These are phyloP conservation scores for Zhuliangozyma parablackwelliae DNA, from an alignment of 1,139 yeast genomes.

Conservation along the genomic window DNA sequence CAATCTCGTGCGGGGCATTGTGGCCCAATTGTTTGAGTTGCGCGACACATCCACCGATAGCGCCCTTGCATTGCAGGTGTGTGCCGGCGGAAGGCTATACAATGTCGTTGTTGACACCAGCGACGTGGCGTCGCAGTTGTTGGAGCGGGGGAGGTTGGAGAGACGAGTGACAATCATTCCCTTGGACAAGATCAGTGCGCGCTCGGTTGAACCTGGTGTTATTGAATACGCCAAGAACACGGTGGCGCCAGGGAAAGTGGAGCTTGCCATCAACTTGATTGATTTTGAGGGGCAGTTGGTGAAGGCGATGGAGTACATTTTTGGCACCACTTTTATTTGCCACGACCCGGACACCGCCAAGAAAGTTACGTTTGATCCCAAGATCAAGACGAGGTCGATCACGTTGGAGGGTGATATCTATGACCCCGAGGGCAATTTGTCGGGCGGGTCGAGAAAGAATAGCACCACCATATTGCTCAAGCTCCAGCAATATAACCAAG, in stretches of 20 bases:
- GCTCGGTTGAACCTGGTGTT: constrained; percentile 39
- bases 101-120: constrained; percentile 91
- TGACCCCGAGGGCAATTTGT: constrained; percentile 92
- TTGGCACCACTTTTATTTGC: constrained; percentile 85
- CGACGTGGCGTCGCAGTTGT: constrained; percentile 71
- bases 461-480: constrained; percentile 57
- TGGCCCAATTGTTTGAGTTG: constrained; percentile 76
- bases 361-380: constrained; percentile 78
- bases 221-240: constrained; percentile 55
- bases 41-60: constrained; percentile 54
- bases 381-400: constrained; percentile 77
- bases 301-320: constrained; percentile 87
- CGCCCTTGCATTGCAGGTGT: constrained; percentile 83
- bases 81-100: constrained; percentile 90
- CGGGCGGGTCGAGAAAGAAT: constrained; percentile 84
- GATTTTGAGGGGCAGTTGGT: constrained; percentile 66
- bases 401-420: constrained; percentile 92
- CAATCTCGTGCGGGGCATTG: constrained; percentile 74
- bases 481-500: constrained; percentile 64
- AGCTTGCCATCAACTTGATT: constrained; percentile 76
- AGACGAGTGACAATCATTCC: constrained; percentile 92
- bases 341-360: constrained; percentile 86
- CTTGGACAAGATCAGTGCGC: constrained; percentile 72
- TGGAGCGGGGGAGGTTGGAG: constrained; percentile 73
- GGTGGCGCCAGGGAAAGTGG: constrained; percentile 78